A percentile compares a stretch with the other conserved stretches of the same genome.
Conservation (phyloP, 805 yeast genomes). For the Saccharomycopsis amapae region DNA sequence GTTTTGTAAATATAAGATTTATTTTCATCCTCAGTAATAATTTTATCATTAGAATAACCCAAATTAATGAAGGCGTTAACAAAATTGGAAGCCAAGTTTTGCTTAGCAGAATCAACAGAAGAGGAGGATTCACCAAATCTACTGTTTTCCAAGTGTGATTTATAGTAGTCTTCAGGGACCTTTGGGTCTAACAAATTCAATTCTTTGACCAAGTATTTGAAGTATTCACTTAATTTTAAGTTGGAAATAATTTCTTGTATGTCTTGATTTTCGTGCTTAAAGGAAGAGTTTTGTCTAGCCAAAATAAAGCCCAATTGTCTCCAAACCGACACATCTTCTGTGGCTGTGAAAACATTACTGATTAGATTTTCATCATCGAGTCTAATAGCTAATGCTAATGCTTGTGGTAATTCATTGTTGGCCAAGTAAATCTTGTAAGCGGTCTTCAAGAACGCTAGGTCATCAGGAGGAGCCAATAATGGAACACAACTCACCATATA, state of each 20-base stretch:
- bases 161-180: slow-evolving; percentile 91
- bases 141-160: slow-evolving; percentile 76
- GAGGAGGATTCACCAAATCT: slow-evolving; percentile 47
- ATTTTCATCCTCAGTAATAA: slow-evolving; percentile 66
- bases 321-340: slow-evolving; percentile 65
- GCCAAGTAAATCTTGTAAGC: slow-evolving; percentile 80
- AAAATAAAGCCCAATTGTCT: slow-evolving; percentile 88
- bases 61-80: slow-evolving; percentile 87
- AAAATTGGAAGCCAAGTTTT: slow-evolving; percentile 89
- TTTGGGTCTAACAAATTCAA: slow-evolving; percentile 83
- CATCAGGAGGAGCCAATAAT: slow-evolving; percentile 91
- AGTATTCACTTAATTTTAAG: slow-evolving; percentile 69
- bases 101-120: slow-evolving; percentile 83
- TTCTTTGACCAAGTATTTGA: slow-evolving; percentile 73
- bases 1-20: slow-evolving; percentile 86
- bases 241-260: slow-evolving; percentile 85
- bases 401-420: slow-evolving; percentile 79
- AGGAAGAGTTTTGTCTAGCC: slow-evolving; percentile 79
- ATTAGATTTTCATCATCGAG: slow-evolving; percentile 77
- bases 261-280: slow-evolving; percentile 52
- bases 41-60: slow-evolving; percentile 84
- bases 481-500: slow-evolving; percentile 97
- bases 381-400: slow-evolving; percentile 81
- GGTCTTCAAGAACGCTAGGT: slow-evolving; percentile 73
- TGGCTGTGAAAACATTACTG: slow-evolving; percentile 72